phyloP scores from a whole-genome alignment of 2,329 filamentous ascomycete genomes.

The Proliferodiscus dingleyae region DNA sequence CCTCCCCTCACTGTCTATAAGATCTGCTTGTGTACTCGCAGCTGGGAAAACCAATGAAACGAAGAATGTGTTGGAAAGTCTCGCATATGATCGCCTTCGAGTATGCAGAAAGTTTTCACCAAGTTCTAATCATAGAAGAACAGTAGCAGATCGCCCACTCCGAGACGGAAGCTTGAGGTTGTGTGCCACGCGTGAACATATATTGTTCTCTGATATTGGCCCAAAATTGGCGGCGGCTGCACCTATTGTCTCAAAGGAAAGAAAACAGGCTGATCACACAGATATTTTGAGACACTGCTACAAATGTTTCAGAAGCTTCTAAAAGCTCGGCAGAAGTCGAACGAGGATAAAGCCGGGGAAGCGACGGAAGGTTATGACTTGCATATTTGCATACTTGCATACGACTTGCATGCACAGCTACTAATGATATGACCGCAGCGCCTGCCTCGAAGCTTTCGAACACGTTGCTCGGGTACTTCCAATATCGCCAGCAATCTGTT shows the following conservation, averaged over 20 bases:
- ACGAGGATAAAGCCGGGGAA: constrained; percentile 12
- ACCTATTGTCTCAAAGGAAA: not conserved
- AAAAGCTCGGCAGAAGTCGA: constrained; percentile 8
- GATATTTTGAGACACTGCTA: constrained; percentile 7
- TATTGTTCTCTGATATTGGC: not conserved
- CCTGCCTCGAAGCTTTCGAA: constrained; percentile 1
- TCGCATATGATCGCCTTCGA: not conserved
- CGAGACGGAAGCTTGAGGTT: not conserved
- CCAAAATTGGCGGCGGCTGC: not conserved
- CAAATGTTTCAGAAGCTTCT: constrained; percentile 17
- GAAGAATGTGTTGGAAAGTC: constrained; percentile 5
- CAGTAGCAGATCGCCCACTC: not conserved
- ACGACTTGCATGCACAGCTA: not conserved
- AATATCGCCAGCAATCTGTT: constrained; percentile 7
- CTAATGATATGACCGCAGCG: not conserved
- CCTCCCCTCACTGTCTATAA: too few species aligned
- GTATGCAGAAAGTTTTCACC: not conserved
- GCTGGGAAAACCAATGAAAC: constrained; percentile 6
- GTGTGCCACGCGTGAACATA: not conserved
- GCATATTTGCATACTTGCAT: constrained; percentile 18
- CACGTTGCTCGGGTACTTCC: constrained; percentile 1
- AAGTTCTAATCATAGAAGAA: not conserved
- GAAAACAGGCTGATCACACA: constrained; percentile 11
- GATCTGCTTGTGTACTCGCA: not conserved
- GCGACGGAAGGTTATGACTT: constrained; percentile 9